A percentile compares a stretch with the other conserved stretches of the same genome.
These are phyloP conservation scores for Starmerella geochares DNA, from an alignment of 805 yeast genomes.

Conservation along the genomic window DNA sequence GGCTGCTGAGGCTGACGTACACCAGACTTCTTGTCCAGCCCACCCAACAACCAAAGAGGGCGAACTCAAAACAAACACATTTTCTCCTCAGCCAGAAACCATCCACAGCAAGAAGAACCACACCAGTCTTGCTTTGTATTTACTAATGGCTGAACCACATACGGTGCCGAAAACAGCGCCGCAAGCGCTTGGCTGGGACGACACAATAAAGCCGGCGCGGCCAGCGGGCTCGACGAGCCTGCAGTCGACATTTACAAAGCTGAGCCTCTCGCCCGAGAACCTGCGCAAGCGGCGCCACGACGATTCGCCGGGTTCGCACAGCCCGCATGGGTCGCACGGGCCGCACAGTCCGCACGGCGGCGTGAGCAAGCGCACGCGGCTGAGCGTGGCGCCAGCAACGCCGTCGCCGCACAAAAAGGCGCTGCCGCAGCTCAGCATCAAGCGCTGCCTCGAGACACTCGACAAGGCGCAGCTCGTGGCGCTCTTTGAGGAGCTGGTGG, in stretches of 20 bases:
- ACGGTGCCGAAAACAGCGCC: constrained; percentile 1
- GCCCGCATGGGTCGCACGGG: not conserved
- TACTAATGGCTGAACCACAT: not conserved
- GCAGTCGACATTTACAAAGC: constrained; percentile 9
- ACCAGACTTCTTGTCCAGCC: not conserved
- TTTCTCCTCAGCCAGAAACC: not conserved
- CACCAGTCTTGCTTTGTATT: not conserved
- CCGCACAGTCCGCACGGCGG: not conserved
- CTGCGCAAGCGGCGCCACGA: constrained; percentile 25
- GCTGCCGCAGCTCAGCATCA: constrained; percentile 42
- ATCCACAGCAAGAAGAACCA: too few relatives aligned
- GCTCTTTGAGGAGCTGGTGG: constrained; percentile 45
- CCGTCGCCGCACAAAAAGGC: not conserved
- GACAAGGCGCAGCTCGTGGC: constrained; percentile 46
- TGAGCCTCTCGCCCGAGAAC: constrained; percentile 23
- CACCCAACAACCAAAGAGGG: not conserved
- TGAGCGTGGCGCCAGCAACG: constrained; percentile 4
- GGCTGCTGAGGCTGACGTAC: not conserved
- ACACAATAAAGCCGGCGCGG: constrained; percentile 23
- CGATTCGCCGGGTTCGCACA: constrained; percentile 1
- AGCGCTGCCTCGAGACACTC: constrained; percentile 57
- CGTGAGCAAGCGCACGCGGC: constrained; percentile 17
- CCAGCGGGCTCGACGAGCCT: constrained; percentile 1
- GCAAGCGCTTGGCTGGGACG: constrained; percentile 26
- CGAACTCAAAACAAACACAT: not conserved